Percentiles rank a stretch among this genome's conserved stretches.
Evolutionary conservation across 2,329 filamentous ascomycete genomes (phyloP).

Genomic region (Aspergillus uvarum): DNA sequence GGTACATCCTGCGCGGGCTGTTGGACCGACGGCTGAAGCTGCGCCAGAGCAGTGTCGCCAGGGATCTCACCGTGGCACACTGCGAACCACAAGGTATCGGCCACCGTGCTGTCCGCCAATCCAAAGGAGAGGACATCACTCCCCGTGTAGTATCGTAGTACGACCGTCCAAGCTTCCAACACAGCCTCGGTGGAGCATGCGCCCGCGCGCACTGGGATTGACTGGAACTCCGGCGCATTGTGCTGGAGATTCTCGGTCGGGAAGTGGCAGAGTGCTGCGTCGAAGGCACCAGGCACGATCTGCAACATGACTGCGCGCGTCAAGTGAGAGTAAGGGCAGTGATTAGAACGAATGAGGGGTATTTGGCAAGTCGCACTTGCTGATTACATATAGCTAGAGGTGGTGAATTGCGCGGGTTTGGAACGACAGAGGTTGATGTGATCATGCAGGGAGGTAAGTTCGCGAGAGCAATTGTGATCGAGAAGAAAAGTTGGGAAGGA

Average conservation of each 20-base stretch:
- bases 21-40: slow-evolving; percentile 1
- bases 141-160: slow-evolving; percentile 13
- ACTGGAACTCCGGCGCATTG: slow-evolving; percentile 7
- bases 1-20: not conserved
- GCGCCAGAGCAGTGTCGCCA: slow-evolving; percentile 1
- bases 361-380: not conserved
- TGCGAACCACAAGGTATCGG: not conserved
- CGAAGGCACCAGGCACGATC: slow-evolving; percentile 8
- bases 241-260: slow-evolving; percentile 13
- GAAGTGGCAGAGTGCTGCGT: slow-evolving; percentile 13
- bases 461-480: not conserved
- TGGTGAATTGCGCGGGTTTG: not conserved
- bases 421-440: too few relatives aligned
- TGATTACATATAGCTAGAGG: not conserved
- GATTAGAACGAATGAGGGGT: not conserved
- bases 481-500: not conserved
- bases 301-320: slow-evolving; percentile 12
- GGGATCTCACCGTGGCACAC: slow-evolving; percentile 14
- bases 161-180: slow-evolving; percentile 9
- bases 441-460: not conserved
- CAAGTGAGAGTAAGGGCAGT: not conserved
- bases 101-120: slow-evolving; percentile 1
- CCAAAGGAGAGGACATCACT: slow-evolving; percentile 13
- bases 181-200: not conserved
- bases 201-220: slow-evolving; percentile 7